Conservation (phyloP, 768 basidiomycete species). For the Tephrocybe sp. region DNA sequence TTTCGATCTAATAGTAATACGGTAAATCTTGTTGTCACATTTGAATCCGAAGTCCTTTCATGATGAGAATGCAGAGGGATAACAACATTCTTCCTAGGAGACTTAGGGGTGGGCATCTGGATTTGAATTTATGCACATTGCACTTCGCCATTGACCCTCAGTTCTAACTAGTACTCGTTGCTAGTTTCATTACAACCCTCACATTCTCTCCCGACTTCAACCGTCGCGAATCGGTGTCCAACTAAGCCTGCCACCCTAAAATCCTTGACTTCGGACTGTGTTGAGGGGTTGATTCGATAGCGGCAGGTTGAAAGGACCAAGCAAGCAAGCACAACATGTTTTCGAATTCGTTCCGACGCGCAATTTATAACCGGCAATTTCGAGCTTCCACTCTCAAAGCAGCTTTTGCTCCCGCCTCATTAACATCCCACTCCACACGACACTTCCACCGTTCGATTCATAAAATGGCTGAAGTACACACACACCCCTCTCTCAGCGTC, state of each 20-base stretch:
- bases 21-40: not conserved
- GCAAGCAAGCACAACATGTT: conserved; percentile 3
- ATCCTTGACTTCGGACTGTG: conserved; percentile 5
- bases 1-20: conserved; percentile 11
- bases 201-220: not conserved
- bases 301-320: not conserved
- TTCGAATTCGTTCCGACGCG: conserved; percentile 5
- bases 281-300: conserved; percentile 1
- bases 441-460: conserved; percentile 12
- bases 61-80: not conserved
- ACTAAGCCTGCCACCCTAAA: not conserved
- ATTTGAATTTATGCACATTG: too few relatives aligned
- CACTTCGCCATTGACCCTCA: too few relatives aligned
- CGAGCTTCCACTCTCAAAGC: conserved; percentile 4
- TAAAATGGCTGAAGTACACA: conserved; percentile 33
- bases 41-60: not conserved
- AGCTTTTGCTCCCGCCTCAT: conserved; percentile 2
- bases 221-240: not conserved
- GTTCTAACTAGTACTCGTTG: not conserved
- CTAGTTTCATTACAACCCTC: not conserved
- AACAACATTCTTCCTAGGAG: not conserved
- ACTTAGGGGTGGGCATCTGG: not conserved
- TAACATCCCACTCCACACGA: conserved; percentile 2
- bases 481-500: conserved; percentile 34
- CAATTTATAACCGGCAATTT: conserved; percentile 17